These are phyloP conservation scores for Alnus glutinosa DNA, from an alignment of 306 rosid genomes.

Conservation along the genomic window DNA sequence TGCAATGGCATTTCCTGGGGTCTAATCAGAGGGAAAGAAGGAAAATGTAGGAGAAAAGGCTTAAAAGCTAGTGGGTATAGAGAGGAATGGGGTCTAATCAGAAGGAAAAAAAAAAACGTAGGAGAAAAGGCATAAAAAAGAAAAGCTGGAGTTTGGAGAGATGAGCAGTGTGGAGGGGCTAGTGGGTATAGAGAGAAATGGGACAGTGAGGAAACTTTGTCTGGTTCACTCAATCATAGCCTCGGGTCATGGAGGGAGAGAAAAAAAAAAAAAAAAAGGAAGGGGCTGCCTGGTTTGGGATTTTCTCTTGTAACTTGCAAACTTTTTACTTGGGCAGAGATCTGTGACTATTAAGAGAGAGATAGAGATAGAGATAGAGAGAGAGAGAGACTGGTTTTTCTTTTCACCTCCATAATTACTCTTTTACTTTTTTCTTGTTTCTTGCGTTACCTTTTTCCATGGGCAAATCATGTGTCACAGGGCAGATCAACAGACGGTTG, in stretches of 20 bases:
- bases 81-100: constrained; percentile 11
- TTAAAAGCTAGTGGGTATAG: not conserved
- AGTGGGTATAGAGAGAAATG: constrained; percentile 25
- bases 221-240: constrained; percentile 58
- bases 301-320: constrained; percentile 27
- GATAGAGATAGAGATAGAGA: not conserved
- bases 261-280: constrained; percentile 22
- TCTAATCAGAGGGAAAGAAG: constrained; percentile 9
- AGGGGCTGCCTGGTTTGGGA: constrained; percentile 25
- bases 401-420: constrained; percentile 41
- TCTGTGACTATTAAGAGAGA: constrained; percentile 24
- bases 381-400: constrained; percentile 29
- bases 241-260: constrained; percentile 44
- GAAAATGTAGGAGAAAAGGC: constrained; percentile 12
- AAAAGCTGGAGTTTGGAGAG: constrained; percentile 52
- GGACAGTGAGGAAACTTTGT: constrained; percentile 50
- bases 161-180: constrained; percentile 30
- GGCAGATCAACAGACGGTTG: constrained; percentile 47
- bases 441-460: constrained; percentile 50
- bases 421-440: constrained; percentile 41
- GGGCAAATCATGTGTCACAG: constrained; percentile 64
- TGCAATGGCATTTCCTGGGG: constrained; percentile 22
- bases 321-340: constrained; percentile 41
- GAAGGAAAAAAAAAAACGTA: constrained; percentile 1
- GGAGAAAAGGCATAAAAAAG: constrained; percentile 20